phyloP scores from a whole-genome alignment of 2,329 filamentous ascomycete species.

The Elsinoe batatas region DNA sequence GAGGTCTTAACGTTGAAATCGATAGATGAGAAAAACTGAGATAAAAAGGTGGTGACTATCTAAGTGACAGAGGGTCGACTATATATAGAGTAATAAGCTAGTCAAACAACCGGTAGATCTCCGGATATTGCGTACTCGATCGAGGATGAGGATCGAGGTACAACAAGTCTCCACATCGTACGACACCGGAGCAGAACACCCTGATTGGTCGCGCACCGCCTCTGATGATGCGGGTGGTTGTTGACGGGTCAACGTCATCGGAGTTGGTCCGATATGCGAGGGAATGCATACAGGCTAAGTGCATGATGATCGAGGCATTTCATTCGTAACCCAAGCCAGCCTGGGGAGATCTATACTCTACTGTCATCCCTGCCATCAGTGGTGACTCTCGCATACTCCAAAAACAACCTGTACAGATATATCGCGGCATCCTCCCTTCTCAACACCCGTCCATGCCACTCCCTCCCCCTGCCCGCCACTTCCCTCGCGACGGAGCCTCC shows the following conservation, averaged over 20 bases:
- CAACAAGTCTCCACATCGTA: conserved; percentile 12
- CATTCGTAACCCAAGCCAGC: not conserved
- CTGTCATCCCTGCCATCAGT: conserved; percentile 46
- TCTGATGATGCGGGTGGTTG: not conserved
- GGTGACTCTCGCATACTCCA: conserved; percentile 66
- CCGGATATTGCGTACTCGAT: too few relatives aligned
- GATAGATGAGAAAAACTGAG: too few relatives aligned
- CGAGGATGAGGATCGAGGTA: too few relatives aligned
- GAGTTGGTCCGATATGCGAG: not conserved
- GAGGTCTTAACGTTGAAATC: too few relatives aligned
- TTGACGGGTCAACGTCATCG: not conserved
- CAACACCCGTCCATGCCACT: conserved; percentile 17
- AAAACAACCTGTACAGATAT: conserved; percentile 65
- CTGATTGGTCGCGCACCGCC: not conserved
- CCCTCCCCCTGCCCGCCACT: conserved; percentile 15
- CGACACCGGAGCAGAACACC: not conserved
- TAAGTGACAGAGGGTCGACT: too few relatives aligned
- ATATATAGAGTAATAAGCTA: too few relatives aligned
- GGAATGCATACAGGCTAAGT: not conserved
- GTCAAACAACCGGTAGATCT: too few relatives aligned
- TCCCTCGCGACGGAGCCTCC: conserved; percentile 15
- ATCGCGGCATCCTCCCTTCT: conserved; percentile 49
- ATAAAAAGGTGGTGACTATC: too few relatives aligned
- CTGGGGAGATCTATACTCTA: not conserved
- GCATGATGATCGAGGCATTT: conserved; percentile 14